Base-by-base conservation (phyloP, 2,329 filamentous ascomycete species). In the Aureobasidium sp. region DNA sequence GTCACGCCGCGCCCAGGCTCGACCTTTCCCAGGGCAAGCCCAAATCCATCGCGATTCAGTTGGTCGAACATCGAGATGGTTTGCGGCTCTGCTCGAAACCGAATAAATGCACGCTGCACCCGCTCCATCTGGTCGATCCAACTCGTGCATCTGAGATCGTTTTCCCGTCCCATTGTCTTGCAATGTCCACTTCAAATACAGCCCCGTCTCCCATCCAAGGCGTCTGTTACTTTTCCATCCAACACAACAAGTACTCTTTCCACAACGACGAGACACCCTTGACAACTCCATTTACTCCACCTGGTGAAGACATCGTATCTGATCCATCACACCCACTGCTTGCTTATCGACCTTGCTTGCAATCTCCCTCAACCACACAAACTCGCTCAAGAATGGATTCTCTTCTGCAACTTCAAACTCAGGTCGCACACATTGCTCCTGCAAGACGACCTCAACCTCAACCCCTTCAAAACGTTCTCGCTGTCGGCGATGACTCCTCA, bases 381-480 rank as follows among this genome's bases (percentile, higher is more conserved):
- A 34, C 22, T 49, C 56, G 20, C 45, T 49, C 29, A 39, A 66
- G 56, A 39, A 69, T 68, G 68, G 57, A 66, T 17, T 68, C 64
- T 39, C 52, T 73, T 29, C 68, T 74, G 59, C 70, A 70, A 55
- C 65, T 70, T 31, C 71, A 74, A 62, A 73, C 72, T 8, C 64
- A 68, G 20, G 69, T 69, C 20, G 68, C 72, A 8, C 68, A 72
- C 62, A 62, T 62, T 17, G 57, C 64, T 52, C 20, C 62, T n/a
- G 17, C 66, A 8, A 53, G 53, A 44, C 65, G 73, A 63, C 73
- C 73, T 34, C 65, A 66, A 37, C 69, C 71, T 44, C 63, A 66
- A 31, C 72, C 71, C 8, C 62, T 72, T 14, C 72, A 73, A 53
- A 70, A 73, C 58, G 68, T 74, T 5, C 68, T 72, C 0, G 68